Evolutionary conservation across 192 early-diverging fungal species (phyloP).

Genomic region (Chytriomyces confervae): DNA sequence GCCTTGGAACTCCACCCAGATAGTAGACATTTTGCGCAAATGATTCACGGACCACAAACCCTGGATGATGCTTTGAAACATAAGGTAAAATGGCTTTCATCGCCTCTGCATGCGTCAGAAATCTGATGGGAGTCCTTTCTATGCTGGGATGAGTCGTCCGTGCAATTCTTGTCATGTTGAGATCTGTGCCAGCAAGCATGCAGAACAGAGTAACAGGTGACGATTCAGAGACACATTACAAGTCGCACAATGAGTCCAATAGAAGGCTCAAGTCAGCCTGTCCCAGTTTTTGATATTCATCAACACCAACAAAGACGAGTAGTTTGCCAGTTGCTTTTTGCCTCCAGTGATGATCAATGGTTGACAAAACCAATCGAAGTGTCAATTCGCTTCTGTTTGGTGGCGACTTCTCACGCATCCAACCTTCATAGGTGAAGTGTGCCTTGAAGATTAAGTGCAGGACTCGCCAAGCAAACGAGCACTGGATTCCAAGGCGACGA

Average conservation of each 20-base stretch:
- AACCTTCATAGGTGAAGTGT: constrained; percentile 11
- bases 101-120: constrained; percentile 23
- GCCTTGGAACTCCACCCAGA: constrained; percentile 34
- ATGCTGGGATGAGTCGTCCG: constrained; percentile 22
- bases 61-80: constrained; percentile 21
- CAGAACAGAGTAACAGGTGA: constrained; percentile 28
- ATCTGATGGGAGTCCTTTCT: constrained; percentile 20
- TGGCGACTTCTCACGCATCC: neutral
- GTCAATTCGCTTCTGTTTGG: neutral
- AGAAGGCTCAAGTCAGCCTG: constrained; percentile 25
- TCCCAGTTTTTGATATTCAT: constrained; percentile 35
- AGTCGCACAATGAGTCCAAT: constrained; percentile 29
- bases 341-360: neutral
- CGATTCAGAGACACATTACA: neutral
- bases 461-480: constrained; percentile 35
- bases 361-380: neutral
- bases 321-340: neutral
- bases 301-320: constrained; percentile 32
- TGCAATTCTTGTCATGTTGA: constrained; percentile 30
- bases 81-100: constrained; percentile 21
- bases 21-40: constrained; percentile 33
- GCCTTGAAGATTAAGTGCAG: constrained; percentile 28
- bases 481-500: constrained; percentile 32
- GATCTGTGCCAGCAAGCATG: constrained; percentile 24
- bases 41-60: constrained; percentile 15